Percentiles rank a stretch among this genome's conserved stretches.
phyloP scores from a whole-genome alignment of 75 land plant species.

The Cupressus sempervirens region DNA sequence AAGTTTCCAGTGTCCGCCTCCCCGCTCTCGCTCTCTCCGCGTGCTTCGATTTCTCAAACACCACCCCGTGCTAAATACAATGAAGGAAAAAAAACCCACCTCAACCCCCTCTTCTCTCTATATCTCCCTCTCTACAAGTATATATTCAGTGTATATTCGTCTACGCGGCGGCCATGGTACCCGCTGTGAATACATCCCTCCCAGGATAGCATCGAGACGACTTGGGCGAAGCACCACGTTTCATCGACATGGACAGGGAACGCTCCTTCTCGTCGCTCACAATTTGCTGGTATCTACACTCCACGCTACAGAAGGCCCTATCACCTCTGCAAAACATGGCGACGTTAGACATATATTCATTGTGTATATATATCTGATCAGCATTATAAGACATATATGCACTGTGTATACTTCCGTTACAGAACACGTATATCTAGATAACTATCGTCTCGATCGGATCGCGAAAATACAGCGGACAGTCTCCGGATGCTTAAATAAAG shows the following conservation, averaged over 20 bases:
- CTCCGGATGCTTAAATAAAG: no score
- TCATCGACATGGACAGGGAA: conserved; percentile 10
- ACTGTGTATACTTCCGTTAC: background rate
- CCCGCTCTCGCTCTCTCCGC: background rate
- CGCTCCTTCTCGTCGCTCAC: conserved; percentile 45
- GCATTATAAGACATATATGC: background rate
- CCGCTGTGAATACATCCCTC: conserved; percentile 2
- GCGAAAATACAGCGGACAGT: no score
- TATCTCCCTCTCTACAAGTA: background rate
- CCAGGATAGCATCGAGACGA: background rate
- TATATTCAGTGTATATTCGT: conserved; percentile 4
- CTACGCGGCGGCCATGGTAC: conserved; percentile 6
- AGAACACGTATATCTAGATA: background rate
- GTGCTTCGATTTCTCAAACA: background rate
- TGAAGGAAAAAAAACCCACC: background rate
- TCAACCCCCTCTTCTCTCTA: background rate
- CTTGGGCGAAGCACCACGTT: background rate
- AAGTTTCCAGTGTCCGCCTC: background rate
- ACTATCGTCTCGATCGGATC: background rate
- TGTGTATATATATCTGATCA: background rate
- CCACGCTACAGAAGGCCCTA: conserved; percentile 63
- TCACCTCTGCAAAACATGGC: conserved; percentile 51
- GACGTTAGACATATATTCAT: background rate
- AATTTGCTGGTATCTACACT: conserved; percentile 62
- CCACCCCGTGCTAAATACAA: conserved; percentile 3